Evolutionary conservation across 768 basidiomycete species (phyloP).

Genomic region (Boletus fagicola): DNA sequence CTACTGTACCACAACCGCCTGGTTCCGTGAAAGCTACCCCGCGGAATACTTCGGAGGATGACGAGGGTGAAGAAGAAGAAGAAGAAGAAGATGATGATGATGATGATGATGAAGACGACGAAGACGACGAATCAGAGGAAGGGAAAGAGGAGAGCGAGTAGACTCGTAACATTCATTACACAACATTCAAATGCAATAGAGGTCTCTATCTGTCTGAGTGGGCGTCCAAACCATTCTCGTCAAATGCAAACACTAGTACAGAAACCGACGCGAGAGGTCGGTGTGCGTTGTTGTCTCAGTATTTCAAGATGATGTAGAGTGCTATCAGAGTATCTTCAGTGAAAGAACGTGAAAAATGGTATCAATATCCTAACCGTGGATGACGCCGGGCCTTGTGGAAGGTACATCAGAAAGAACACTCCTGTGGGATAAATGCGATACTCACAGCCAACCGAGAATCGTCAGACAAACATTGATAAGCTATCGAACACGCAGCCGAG

Average conservation of each 20-base stretch:
- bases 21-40: background rate
- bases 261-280: too few species aligned
- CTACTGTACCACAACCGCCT: background rate
- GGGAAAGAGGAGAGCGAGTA: conserved; percentile 20
- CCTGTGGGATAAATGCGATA: conserved; percentile 5
- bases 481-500: conserved; percentile 21
- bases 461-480: conserved; percentile 78
- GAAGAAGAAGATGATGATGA: conserved; percentile 9
- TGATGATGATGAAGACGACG: background rate
- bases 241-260: background rate
- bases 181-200: conserved; percentile 5
- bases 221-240: background rate
- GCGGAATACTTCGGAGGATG: background rate
- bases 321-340: conserved; percentile 42
- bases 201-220: background rate
- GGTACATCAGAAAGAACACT: conserved; percentile 10
- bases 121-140: background rate
- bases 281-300: conserved; percentile 33
- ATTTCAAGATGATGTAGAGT: conserved; percentile 79
- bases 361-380: conserved; percentile 49
- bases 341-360: background rate
- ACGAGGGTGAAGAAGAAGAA: conserved; percentile 11
- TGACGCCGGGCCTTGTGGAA: conserved; percentile 63
- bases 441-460: conserved; percentile 77
- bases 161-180: conserved; percentile 8